phyloP scores from a whole-genome alignment of 2,329 filamentous ascomycete species.

The Intubia oerlemansii region DNA sequence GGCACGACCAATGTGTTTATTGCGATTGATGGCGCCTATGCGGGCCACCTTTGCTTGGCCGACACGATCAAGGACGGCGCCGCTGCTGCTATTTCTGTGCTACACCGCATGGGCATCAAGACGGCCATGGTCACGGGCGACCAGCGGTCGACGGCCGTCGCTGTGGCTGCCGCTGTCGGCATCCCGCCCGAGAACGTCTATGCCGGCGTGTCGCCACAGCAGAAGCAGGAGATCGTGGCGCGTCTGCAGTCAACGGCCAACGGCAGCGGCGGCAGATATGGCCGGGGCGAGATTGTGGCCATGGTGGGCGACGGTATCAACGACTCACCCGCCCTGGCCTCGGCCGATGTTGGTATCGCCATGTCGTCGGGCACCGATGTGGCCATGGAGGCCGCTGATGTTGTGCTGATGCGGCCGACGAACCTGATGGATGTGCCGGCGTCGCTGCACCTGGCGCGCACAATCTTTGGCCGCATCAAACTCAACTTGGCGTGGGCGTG shows the following conservation, averaged over 20 bases:
- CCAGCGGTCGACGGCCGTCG: conserved; percentile 61
- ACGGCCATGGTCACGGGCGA: conserved; percentile 90
- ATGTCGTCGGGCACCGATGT: conserved; percentile 88
- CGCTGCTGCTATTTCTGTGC: conserved; percentile 55
- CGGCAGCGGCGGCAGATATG: too few relatives aligned
- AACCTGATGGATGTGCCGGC: conserved; percentile 87
- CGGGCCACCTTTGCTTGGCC: conserved; percentile 63
- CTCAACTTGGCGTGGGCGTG: conserved; percentile 85
- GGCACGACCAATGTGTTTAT: conserved; percentile 85
- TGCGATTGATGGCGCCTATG: conserved; percentile 62
- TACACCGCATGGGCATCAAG: conserved; percentile 67
- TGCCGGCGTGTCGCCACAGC: conserved; percentile 72
- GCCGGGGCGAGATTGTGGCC: conserved; percentile 54
- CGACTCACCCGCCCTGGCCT: conserved; percentile 85
- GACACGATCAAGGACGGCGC: conserved; percentile 86
- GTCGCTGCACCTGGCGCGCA: conserved; percentile 57
- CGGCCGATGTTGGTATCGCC: conserved; percentile 80
- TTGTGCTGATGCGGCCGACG: conserved; percentile 85
- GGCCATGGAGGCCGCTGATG: conserved; percentile 88
- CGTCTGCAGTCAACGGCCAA: too few relatives aligned
- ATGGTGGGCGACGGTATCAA: conserved; percentile 99
- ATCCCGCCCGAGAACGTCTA: conserved; percentile 58
- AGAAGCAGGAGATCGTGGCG: conserved; percentile 73
- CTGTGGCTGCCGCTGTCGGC: conserved; percentile 65
- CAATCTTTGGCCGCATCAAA: conserved; percentile 85